Conservation (phyloP, 169 alveolate species). For the Plasmodium vivax region DNA sequence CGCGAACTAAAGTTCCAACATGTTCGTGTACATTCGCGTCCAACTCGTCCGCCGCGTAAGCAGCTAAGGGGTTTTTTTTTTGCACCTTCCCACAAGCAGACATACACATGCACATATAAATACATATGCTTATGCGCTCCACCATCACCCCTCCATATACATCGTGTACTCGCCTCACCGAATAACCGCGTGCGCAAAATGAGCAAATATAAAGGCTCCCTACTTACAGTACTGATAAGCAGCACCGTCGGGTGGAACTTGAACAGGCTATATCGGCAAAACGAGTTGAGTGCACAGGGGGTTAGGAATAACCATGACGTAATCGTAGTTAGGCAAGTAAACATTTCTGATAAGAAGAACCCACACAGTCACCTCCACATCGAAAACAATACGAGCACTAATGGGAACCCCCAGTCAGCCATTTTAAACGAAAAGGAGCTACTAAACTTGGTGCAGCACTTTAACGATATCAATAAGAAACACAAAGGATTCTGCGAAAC, state of each 20-base stretch:
- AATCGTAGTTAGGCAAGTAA: slow-evolving; percentile 57
- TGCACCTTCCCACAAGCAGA: not conserved
- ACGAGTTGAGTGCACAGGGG: slow-evolving; percentile 37
- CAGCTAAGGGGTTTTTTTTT: not conserved
- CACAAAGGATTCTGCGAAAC: slow-evolving; percentile 69
- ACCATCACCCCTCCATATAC: not conserved
- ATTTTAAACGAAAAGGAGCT: slow-evolving; percentile 48
- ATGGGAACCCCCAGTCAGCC: not conserved
- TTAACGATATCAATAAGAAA: slow-evolving; percentile 32
- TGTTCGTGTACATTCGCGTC: not conserved
- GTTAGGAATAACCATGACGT: slow-evolving; percentile 25
- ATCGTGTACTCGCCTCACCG: not conserved
- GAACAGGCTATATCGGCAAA: slow-evolving; percentile 36
- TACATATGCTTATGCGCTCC: not conserved
- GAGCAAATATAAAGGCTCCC: slow-evolving; percentile 31
- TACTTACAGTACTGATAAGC: slow-evolving; percentile 28
- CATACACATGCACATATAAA: not conserved
- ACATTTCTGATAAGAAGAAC: slow-evolving; percentile 33
- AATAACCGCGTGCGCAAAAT: not conserved
- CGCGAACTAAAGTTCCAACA: not conserved
- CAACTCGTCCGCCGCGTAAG: not conserved
- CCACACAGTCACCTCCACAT: not conserved
- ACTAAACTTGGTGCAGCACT: slow-evolving; percentile 21
- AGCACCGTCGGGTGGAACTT: slow-evolving; percentile 51
- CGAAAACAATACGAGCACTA: not conserved